A percentile compares a stretch with the other conserved stretches of the same genome.
These are phyloP conservation scores for Acacia acuminata DNA, from an alignment of 306 rosid species.

Conservation along the genomic window DNA sequence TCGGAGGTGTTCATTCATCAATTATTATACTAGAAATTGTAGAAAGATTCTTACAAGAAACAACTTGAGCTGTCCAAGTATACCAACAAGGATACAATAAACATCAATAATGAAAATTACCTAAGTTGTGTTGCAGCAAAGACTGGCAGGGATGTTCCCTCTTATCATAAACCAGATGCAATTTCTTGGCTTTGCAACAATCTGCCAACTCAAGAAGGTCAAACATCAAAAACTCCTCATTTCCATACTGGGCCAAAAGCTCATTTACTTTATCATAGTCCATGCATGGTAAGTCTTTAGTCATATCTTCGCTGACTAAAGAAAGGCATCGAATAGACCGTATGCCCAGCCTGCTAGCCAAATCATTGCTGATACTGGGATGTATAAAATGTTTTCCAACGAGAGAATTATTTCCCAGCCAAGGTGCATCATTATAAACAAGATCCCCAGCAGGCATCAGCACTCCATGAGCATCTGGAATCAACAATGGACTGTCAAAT, in stretches of 20 bases:
- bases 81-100: constrained; percentile 6
- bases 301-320: constrained; percentile 83
- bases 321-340: constrained; percentile 87
- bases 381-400: constrained; percentile 76
- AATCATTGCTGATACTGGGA: constrained; percentile 87
- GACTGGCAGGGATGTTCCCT: constrained; percentile 95
- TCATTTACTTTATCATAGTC: constrained; percentile 78
- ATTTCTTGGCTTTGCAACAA: constrained; percentile 83
- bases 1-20: constrained; percentile 13
- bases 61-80: constrained; percentile 24
- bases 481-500: constrained; percentile 61
- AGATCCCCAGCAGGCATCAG: constrained; percentile 68
- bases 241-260: constrained; percentile 73
- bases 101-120: constrained; percentile 44
- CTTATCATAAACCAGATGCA: constrained; percentile 89
- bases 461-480: constrained; percentile 85
- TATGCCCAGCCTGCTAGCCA: constrained; percentile 85
- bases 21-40: neutral
- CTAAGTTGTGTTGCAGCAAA: constrained; percentile 92
- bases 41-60: constrained; percentile 9
- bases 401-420: constrained; percentile 79
- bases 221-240: constrained; percentile 70
- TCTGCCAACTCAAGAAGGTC: constrained; percentile 99
- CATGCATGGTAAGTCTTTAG: constrained; percentile 92
- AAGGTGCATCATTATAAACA: constrained; percentile 95